These are phyloP conservation scores for Flaveria robusta DNA, from an alignment of 129 eudicot species.

Conservation along the genomic window DNA sequence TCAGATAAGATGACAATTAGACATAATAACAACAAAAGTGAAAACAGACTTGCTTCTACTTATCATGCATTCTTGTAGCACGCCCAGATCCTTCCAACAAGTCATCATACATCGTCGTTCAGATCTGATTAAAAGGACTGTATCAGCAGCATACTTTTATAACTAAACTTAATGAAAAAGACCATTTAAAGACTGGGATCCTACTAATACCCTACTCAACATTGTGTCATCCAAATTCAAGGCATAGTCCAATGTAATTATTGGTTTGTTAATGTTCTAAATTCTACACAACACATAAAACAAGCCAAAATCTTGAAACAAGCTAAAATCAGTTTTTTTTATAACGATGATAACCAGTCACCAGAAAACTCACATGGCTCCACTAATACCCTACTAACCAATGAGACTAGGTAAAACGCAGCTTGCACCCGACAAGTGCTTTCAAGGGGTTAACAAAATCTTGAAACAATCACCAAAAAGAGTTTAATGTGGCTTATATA, in stretches of 20 bases:
- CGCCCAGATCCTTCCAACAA: constrained; percentile 55
- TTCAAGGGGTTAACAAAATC: not conserved
- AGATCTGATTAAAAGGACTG: constrained; percentile 73
- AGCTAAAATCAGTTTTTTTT: not conserved
- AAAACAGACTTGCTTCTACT: constrained; percentile 37
- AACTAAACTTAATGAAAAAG: constrained; percentile 27
- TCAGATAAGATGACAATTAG: constrained; percentile 11
- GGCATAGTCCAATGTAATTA: not conserved
- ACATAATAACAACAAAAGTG: constrained; percentile 20
- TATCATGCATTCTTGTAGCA: constrained; percentile 53
- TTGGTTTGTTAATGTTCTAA: not conserved
- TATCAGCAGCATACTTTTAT: constrained; percentile 53
- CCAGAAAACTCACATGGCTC: no score
- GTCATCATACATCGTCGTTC: constrained; percentile 87
- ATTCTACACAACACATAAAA: constrained; percentile 3
- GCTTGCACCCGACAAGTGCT: not conserved
- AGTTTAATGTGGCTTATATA: not conserved
- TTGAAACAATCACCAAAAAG: not conserved
- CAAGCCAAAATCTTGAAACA: not conserved
- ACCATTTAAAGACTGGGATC: constrained; percentile 22
- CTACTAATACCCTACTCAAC: not conserved
- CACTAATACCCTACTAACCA: no score
- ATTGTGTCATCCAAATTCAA: constrained; percentile 8
- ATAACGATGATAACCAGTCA: not conserved
- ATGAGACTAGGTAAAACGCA: no score